These are phyloP conservation scores for Vitis hybrid DNA, from an alignment of 177 flowering plant species.

Conservation along the genomic window DNA sequence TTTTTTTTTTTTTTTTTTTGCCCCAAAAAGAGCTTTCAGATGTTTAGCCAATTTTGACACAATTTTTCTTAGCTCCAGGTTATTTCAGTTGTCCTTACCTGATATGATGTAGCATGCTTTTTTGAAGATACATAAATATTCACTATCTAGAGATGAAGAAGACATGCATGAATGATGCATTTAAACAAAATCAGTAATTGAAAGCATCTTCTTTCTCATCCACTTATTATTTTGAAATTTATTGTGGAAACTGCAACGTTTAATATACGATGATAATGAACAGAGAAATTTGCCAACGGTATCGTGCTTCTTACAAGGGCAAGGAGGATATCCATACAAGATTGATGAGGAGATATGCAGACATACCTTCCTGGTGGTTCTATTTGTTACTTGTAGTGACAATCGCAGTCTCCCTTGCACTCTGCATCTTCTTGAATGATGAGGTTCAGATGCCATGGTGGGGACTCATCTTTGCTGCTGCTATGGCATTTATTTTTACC, in stretches of 20 bases:
- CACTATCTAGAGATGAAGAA: no score
- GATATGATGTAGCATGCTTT: no score
- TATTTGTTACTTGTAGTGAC: constrained; percentile 17
- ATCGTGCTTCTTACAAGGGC: constrained; percentile 10
- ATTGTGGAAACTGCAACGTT: neutral
- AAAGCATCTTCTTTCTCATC: no score
- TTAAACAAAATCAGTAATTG: no score
- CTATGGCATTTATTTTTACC: constrained; percentile 26
- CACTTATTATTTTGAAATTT: neutral
- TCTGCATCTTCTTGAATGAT: constrained; percentile 22
- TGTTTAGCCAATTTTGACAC: no score
- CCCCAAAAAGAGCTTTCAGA: no score
- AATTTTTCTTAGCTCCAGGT: no score
- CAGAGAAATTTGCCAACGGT: constrained; percentile 17
- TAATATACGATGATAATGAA: neutral
- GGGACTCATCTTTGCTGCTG: constrained; percentile 32
- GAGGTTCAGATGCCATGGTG: constrained; percentile 38
- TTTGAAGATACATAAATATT: no score
- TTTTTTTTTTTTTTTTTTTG: no score
- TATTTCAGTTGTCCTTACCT: no score
- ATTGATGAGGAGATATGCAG: constrained; percentile 20
- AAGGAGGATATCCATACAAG: constrained; percentile 19
- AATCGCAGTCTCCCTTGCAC: constrained; percentile 12
- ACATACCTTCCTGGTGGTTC: constrained; percentile 25
- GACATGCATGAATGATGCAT: no score